A percentile compares a stretch with the other conserved stretches of the same genome.
These are phyloP conservation scores for Morella rubra DNA, from an alignment of 306 rosid species.

Conservation along the genomic window DNA sequence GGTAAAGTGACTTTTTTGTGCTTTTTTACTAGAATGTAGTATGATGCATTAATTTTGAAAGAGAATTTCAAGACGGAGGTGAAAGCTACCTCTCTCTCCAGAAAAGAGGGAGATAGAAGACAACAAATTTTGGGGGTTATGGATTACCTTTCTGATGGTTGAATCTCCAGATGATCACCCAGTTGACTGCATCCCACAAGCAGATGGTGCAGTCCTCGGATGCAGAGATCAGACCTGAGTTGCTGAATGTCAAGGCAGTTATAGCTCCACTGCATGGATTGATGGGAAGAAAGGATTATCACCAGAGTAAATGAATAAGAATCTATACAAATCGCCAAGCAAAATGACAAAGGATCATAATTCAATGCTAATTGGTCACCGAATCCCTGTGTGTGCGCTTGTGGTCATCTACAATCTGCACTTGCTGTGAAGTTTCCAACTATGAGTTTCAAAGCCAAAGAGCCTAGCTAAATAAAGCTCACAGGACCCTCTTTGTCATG, in stretches of 20 bases:
- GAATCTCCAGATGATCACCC: slow-evolving; percentile 39
- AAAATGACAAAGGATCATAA: neutral
- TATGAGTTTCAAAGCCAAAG: neutral
- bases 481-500: neutral
- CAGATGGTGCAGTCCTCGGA: slow-evolving; percentile 65
- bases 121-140: neutral
- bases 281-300: slow-evolving; percentile 6
- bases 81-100: neutral
- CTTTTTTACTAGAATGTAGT: neutral
- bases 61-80: neutral
- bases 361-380: slow-evolving; percentile 3
- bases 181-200: slow-evolving; percentile 52
- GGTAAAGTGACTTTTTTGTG: neutral
- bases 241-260: slow-evolving; percentile 50
- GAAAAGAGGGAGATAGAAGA: neutral
- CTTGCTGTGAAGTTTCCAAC: neutral
- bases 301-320: neutral
- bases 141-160: slow-evolving; percentile 53
- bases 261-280: slow-evolving; percentile 57
- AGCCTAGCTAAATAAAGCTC: neutral
- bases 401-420: neutral
- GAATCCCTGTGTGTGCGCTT: neutral
- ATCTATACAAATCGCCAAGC: neutral
- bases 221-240: slow-evolving; percentile 54
- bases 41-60: neutral